These are phyloP conservation scores for Chlamydomonas applanata DNA, from an alignment of 139 green algal genomes.

Conservation along the genomic window DNA sequence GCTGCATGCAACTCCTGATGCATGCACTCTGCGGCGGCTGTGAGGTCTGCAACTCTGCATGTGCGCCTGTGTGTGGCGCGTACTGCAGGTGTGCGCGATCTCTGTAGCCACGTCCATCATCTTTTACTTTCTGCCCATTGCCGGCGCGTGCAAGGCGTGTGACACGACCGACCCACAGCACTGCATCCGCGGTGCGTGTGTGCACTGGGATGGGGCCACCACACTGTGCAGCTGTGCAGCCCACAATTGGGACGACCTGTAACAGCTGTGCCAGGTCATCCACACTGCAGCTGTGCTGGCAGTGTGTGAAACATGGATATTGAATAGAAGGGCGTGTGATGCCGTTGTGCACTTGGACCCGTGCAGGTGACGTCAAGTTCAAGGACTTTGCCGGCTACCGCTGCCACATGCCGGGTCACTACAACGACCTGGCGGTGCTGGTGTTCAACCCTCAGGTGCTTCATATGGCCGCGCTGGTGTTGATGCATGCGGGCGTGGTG, in stretches of 20 bases:
- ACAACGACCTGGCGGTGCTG: conserved; percentile 60
- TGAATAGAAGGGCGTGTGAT: too few relatives aligned
- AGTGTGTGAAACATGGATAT: background rate
- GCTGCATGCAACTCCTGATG: background rate
- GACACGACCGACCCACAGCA: conserved; percentile 25
- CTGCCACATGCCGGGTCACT: conserved; percentile 29
- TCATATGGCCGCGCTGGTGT: too few relatives aligned
- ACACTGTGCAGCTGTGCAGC: too few relatives aligned
- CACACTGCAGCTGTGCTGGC: too few relatives aligned
- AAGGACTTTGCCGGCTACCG: conserved; percentile 18
- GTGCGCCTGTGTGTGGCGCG: background rate
- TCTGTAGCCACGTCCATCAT: conserved; percentile 42
- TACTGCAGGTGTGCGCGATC: conserved; percentile 44
- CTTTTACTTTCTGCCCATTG: conserved; percentile 46
- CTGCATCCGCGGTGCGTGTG: conserved; percentile 30
- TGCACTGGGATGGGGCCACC: background rate
- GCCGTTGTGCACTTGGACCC: background rate
- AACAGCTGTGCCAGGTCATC: too few relatives aligned
- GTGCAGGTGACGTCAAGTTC: conserved; percentile 24
- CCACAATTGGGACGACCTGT: too few relatives aligned
- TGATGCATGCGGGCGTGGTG: too few relatives aligned
- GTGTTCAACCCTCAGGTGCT: conserved; percentile 60
- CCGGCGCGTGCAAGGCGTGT: conserved; percentile 39
- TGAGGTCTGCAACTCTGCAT: background rate
- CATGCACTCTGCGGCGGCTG: background rate